Evolutionary conservation across 2,329 filamentous ascomycete species (phyloP), one percentile per base, ranked within the genome.

Genomic region (Neofusicoccum kwambonambiense): DNA sequence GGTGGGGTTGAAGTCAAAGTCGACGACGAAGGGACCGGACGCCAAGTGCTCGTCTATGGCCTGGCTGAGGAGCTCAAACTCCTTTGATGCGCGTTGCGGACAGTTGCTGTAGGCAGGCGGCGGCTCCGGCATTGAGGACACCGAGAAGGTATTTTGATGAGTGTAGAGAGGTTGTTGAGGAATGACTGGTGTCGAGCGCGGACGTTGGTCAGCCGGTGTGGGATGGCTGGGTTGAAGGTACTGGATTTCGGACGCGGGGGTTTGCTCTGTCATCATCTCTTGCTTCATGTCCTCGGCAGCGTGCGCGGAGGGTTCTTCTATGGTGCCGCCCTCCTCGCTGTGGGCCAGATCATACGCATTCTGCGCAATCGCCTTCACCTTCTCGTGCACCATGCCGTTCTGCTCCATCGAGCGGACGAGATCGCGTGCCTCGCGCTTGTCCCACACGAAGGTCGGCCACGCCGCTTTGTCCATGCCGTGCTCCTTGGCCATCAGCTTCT

Each of bases 341-440:
- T 60, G 56, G 9, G 56, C 85, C 64, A 86, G 76, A 35, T 86
- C 84, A 70, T 87, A 88, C 3, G 87, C 87, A 61, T 86, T 79
- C 62, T 81, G 80, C 12, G 87, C 85, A 50, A 89, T 81, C 68
- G 80, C 82, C 66, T 84, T 80, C 0, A 86, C 57, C 84, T 81
- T 56, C 82, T 83, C 39, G 84, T 81, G 42, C 85, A 86, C 70
- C 52, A 60, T 60, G 39, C 63, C 63, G 34, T 88, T 89, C 70
- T 87, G 87, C 70, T 90, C 87, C 31, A 90, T 81, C 7, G 87
- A 81, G 70, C 89, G 87, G 71, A 89, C 85, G 9, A 89, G 76
- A 67, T 88, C 85, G 12, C 87, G 86, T 7, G 84, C 83, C 66
- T 83, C 86, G 72, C 89, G 86, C 64, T 87, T 86, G 72, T 89